Conservation (phyloP, 345 rosid genomes). For the Gossypium bickii region DNA sequence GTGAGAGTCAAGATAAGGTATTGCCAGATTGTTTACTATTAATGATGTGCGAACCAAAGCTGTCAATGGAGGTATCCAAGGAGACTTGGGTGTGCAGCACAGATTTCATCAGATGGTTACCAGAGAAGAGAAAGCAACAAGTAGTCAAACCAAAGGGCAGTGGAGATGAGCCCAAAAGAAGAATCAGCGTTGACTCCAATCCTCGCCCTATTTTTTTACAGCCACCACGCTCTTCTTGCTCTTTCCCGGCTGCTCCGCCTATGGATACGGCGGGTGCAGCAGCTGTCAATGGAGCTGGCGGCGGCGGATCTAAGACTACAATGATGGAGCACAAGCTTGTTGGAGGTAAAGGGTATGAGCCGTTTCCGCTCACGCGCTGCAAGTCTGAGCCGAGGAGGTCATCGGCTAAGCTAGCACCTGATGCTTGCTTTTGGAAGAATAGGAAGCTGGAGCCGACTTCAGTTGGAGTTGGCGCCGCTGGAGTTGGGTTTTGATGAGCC, state of each 20-base stretch:
- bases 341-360: slow-evolving; percentile 55
- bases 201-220: slow-evolving; percentile 30
- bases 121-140: slow-evolving; percentile 44
- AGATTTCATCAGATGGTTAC: slow-evolving; percentile 73
- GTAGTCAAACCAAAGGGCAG: slow-evolving; percentile 28
- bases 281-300: slow-evolving; percentile 5
- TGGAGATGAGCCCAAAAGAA: slow-evolving; percentile 41
- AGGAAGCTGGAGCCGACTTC: slow-evolving; percentile 73
- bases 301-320: slow-evolving; percentile 32
- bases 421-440: slow-evolving; percentile 85
- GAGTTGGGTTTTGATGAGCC: slow-evolving; percentile 54
- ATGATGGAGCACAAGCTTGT: slow-evolving; percentile 43
- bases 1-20: slow-evolving; percentile 24
- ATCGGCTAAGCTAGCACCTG: slow-evolving; percentile 59
- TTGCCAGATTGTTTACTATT: slow-evolving; percentile 80
- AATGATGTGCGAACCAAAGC: slow-evolving; percentile 98
- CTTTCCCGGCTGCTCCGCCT: slow-evolving; percentile 68
- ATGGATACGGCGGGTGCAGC: slow-evolving; percentile 14
- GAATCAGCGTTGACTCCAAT: slow-evolving; percentile 38
- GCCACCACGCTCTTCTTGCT: slow-evolving; percentile 76
- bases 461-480: slow-evolving; percentile 70
- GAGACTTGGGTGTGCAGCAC: slow-evolving; percentile 96
- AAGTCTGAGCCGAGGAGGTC: slow-evolving; percentile 89
- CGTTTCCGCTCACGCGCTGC: slow-evolving; percentile 71
- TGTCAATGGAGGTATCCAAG: slow-evolving; percentile 95